phyloP scores from a whole-genome alignment of 2,329 filamentous ascomycete species.

The Fusarium sp. region DNA sequence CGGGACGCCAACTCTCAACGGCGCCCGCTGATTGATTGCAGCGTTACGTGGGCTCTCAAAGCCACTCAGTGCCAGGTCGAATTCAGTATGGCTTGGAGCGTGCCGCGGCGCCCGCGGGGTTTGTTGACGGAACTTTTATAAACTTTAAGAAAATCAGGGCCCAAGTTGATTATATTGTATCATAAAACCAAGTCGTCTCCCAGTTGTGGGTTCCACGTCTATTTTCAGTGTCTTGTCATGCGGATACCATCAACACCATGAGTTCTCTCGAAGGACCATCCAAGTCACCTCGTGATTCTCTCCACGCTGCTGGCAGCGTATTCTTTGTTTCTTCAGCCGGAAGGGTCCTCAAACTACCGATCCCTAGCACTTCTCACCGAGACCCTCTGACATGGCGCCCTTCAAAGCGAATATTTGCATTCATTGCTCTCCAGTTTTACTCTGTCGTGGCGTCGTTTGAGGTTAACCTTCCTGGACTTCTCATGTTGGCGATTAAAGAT shows the following conservation, averaged over 20 bases:
- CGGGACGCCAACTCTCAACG: background rate
- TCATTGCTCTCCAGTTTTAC: constrained; percentile 17
- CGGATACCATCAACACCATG: constrained; percentile 7
- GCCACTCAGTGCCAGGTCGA: background rate
- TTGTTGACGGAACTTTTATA: background rate
- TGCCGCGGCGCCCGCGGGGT: background rate
- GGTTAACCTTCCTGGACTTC: constrained; percentile 22
- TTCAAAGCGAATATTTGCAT: constrained; percentile 17
- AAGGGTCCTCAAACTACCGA: constrained; percentile 30
- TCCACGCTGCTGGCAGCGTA: constrained; percentile 41
- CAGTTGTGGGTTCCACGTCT: background rate
- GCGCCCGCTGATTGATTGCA: constrained; percentile 22
- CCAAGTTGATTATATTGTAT: background rate
- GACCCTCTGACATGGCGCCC: constrained; percentile 37
- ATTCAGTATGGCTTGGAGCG: background rate
- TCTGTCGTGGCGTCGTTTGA: constrained; percentile 19
- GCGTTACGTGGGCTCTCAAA: background rate
- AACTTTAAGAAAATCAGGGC: background rate
- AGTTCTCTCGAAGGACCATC: background rate
- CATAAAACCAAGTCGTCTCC: background rate
- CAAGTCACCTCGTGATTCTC: constrained; percentile 14
- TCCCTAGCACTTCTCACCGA: constrained; percentile 29
- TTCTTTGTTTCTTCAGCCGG: constrained; percentile 38
- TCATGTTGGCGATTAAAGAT: background rate
- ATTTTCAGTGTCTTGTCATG: background rate